A percentile compares a stretch with the other conserved stretches of the same genome.
These are phyloP conservation scores for Leccinum sublutescens DNA, from an alignment of 768 basidiomycete genomes.

Conservation along the genomic window DNA sequence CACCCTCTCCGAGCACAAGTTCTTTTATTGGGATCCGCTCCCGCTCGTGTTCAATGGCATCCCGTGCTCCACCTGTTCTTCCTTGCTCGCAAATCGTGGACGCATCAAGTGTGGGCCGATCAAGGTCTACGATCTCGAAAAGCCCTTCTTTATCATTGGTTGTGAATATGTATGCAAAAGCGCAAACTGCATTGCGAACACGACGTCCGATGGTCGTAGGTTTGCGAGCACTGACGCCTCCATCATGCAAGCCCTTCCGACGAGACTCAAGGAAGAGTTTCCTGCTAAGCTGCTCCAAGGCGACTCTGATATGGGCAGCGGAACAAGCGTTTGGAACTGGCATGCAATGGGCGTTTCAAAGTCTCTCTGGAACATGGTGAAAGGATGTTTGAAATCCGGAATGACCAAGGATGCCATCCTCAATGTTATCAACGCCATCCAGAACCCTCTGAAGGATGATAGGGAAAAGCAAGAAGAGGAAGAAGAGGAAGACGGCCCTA, in stretches of 20 bases:
- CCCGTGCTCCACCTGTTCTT: slow-evolving; percentile 63
- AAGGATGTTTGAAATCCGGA: slow-evolving; percentile 55
- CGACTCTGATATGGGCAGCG: slow-evolving; percentile 56
- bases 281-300: slow-evolving; percentile 61
- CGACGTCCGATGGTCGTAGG: slow-evolving; percentile 53
- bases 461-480: slow-evolving; percentile 36
- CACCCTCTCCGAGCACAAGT: slow-evolving; percentile 70
- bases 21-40: slow-evolving; percentile 86
- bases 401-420: slow-evolving; percentile 62
- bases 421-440: slow-evolving; percentile 55
- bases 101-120: slow-evolving; percentile 72
- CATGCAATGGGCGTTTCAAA: slow-evolving; percentile 69
- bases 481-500: slow-evolving; percentile 32
- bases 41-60: slow-evolving; percentile 83
- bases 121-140: slow-evolving; percentile 77
- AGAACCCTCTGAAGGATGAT: slow-evolving; percentile 39
- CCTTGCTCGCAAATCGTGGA: slow-evolving; percentile 62
- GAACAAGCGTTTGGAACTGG: slow-evolving; percentile 72
- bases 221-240: slow-evolving; percentile 73
- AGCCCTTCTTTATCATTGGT: slow-evolving; percentile 82
- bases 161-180: slow-evolving; percentile 74
- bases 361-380: slow-evolving; percentile 72
- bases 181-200: slow-evolving; percentile 42
- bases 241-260: slow-evolving; percentile 68
- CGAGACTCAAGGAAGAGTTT: slow-evolving; percentile 69